These are phyloP conservation scores for Trametes cingulata DNA, from an alignment of 768 basidiomycete species.

Conservation along the genomic window DNA sequence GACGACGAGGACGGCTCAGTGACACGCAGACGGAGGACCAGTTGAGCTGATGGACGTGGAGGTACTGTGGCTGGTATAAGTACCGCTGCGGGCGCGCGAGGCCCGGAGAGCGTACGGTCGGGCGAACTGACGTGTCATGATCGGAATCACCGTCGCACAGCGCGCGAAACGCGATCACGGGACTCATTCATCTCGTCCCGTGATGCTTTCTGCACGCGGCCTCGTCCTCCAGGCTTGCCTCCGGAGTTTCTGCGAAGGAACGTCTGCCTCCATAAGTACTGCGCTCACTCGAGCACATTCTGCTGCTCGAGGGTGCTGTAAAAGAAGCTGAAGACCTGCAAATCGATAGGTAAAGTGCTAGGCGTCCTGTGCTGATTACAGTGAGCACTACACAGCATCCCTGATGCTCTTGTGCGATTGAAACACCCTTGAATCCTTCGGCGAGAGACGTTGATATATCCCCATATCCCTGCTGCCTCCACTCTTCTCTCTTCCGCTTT, in stretches of 20 bases:
- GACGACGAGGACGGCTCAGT: neutral
- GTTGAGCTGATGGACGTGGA: neutral
- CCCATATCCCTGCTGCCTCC: too few relatives aligned
- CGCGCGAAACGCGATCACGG: constrained; percentile 22
- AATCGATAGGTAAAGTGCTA: too few relatives aligned
- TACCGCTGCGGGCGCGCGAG: neutral
- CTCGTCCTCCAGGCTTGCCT: neutral
- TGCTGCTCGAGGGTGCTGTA: too few relatives aligned
- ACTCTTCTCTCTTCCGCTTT: too few relatives aligned
- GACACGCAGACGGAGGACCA: neutral
- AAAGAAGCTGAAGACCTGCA: too few relatives aligned
- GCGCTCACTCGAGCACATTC: too few relatives aligned
- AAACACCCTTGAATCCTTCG: too few relatives aligned
- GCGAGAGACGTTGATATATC: too few relatives aligned
- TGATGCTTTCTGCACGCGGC: neutral
- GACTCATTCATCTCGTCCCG: constrained; percentile 5
- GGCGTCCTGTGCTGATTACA: too few relatives aligned
- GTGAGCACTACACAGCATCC: too few relatives aligned
- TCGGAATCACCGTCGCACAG: constrained; percentile 15
- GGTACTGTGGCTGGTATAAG: constrained; percentile 7
- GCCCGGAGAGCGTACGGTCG: neutral
- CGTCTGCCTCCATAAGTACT: too few relatives aligned
- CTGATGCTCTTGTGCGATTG: too few relatives aligned
- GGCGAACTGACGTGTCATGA: constrained; percentile 26
- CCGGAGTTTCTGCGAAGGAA: neutral